phyloP scores from a whole-genome alignment of 441 rosid species.

The Capsella rubella region DNA sequence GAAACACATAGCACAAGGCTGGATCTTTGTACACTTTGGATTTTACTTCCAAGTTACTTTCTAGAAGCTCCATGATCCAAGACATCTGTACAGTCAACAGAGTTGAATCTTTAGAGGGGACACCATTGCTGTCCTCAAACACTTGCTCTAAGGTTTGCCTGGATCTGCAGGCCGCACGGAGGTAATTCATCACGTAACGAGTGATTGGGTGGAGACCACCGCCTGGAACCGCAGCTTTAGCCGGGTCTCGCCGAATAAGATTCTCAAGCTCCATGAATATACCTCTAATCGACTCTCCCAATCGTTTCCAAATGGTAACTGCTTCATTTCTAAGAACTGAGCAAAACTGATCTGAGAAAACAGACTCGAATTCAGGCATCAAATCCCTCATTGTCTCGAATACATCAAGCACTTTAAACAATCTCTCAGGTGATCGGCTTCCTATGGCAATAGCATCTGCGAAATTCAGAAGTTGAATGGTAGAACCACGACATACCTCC shows the following conservation, averaged over 20 bases:
- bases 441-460: conserved; percentile 84
- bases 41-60: conserved; percentile 87
- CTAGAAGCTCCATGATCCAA: conserved; percentile 91
- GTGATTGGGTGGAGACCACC: conserved; percentile 92
- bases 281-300: conserved; percentile 84
- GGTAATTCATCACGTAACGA: conserved; percentile 93
- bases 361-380: conserved; percentile 75
- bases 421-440: conserved; percentile 82
- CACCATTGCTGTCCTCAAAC: conserved; percentile 68
- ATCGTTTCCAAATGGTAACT: conserved; percentile 69
- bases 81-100: conserved; percentile 75
- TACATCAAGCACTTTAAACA: conserved; percentile 85
- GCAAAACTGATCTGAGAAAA: conserved; percentile 83
- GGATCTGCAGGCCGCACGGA: conserved; percentile 83
- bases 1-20: conserved; percentile 67
- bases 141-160: conserved; percentile 77
- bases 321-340: conserved; percentile 80
- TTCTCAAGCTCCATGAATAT: conserved; percentile 95
- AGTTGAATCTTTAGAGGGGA: conserved; percentile 60
- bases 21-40: conserved; percentile 78
- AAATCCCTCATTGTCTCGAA: conserved; percentile 87
- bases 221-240: conserved; percentile 77
- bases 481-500: conserved; percentile 88
- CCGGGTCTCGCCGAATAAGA: conserved; percentile 83
- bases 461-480: conserved; percentile 77